phyloP scores from a whole-genome alignment of 2,329 filamentous ascomycete genomes.

The Fusarium guadeloupense region DNA sequence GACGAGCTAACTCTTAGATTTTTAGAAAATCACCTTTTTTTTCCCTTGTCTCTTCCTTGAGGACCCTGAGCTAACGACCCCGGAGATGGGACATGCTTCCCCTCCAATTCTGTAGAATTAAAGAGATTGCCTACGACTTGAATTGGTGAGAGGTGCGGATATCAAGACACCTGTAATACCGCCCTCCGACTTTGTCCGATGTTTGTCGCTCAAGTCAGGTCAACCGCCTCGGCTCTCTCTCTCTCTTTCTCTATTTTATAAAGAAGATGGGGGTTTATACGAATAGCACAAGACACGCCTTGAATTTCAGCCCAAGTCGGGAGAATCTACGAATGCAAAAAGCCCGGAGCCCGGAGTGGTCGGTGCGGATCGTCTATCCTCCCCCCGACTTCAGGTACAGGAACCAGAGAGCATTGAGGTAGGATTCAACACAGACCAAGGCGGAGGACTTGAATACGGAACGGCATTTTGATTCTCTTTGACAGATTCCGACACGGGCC shows the following conservation, averaged over 20 bases:
- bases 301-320: constrained; percentile 9
- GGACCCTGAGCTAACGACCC: constrained; percentile 32
- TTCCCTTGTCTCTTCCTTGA: not conserved
- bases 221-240: no score
- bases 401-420: constrained; percentile 7
- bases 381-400: no score
- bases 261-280: not conserved
- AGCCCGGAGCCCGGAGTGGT: constrained; percentile 25
- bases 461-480: not conserved
- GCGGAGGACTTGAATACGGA: not conserved
- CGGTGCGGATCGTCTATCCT: constrained; percentile 22
- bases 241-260: no score
- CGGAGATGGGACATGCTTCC: constrained; percentile 15
- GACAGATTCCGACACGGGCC: constrained; percentile 8
- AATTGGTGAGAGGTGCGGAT: not conserved
- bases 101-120: constrained; percentile 9
- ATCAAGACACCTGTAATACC: not conserved
- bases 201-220: no score
- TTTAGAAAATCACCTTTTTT: constrained; percentile 29
- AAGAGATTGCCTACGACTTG: not conserved
- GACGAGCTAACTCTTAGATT: constrained; percentile 4
- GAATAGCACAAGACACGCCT: not conserved
- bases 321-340: constrained; percentile 14
- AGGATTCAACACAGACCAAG: constrained; percentile 17
- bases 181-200: constrained; percentile 41